phyloP scores from a whole-genome alignment of 345 rosid genomes.

The Odontarrhena argentea region DNA sequence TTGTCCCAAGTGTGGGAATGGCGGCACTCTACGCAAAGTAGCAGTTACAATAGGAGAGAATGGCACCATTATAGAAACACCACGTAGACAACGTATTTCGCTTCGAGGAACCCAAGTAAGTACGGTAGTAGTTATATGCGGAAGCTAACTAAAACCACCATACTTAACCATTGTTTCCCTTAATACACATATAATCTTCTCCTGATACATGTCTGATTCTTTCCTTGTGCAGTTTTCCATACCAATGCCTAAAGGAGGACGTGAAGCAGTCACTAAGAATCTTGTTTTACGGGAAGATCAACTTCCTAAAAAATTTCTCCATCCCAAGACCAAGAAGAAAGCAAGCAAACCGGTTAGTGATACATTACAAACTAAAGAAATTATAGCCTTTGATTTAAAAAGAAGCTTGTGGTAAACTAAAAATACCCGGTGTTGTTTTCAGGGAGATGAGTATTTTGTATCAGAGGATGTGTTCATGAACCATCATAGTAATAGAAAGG shows the following conservation, averaged over 20 bases:
- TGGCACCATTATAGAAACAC: constrained; percentile 66
- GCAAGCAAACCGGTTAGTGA: constrained; percentile 57
- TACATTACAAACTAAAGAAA: neutral
- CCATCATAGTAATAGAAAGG: constrained; percentile 57
- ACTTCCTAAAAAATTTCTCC: constrained; percentile 78
- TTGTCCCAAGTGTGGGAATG: constrained; percentile 96
- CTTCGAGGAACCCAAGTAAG: constrained; percentile 90
- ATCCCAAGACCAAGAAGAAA: constrained; percentile 89
- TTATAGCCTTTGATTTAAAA: neutral
- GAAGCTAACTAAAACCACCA: constrained; percentile 1
- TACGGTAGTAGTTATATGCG: neutral
- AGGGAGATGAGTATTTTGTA: constrained; percentile 70
- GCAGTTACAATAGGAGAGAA: constrained; percentile 84
- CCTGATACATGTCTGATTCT: constrained; percentile 7
- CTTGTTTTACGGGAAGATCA: constrained; percentile 88
- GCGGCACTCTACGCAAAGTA: constrained; percentile 85
- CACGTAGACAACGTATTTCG: constrained; percentile 63
- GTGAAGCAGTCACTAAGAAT: constrained; percentile 83
- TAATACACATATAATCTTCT: neutral
- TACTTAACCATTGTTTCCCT: neutral
- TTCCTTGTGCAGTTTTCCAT: constrained; percentile 65
- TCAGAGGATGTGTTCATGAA: constrained; percentile 61
- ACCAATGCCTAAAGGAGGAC: constrained; percentile 92
- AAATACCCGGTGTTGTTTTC: neutral
- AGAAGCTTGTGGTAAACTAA: neutral